A percentile compares a stretch with the other conserved stretches of the same genome.
These are phyloP conservation scores for Iris pallida DNA, from an alignment of 116 monocot genomes.

Conservation along the genomic window DNA sequence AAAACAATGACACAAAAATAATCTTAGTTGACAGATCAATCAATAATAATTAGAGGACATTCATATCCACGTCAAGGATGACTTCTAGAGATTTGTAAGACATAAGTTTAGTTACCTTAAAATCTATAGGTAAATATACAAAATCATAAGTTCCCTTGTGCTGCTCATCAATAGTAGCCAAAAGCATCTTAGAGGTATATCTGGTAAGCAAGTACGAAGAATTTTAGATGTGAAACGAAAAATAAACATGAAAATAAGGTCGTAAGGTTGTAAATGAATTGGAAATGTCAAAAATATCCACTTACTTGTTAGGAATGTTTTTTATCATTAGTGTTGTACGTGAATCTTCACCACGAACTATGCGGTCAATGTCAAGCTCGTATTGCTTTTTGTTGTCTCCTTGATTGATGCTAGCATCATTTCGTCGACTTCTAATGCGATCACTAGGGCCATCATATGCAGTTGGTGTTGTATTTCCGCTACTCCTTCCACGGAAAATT, in stretches of 20 bases:
- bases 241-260: constrained; percentile 4
- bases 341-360: constrained; percentile 50
- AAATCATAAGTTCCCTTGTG: constrained; percentile 92
- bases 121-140: constrained; percentile 93
- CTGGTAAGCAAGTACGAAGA: constrained; percentile 24
- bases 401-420: constrained; percentile 34
- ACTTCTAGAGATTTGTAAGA: too few species aligned
- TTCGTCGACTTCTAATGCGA: constrained; percentile 31
- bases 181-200: constrained; percentile 88
- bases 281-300: neutral
- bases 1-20: constrained; percentile 3
- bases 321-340: constrained; percentile 94
- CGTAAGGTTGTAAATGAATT: neutral
- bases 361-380: constrained; percentile 75
- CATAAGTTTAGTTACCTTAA: constrained; percentile 51
- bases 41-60: constrained; percentile 1
- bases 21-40: neutral
- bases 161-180: constrained; percentile 83
- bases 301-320: constrained; percentile 95
- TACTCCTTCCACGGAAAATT: constrained; percentile 32
- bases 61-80: neutral
- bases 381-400: constrained; percentile 67
- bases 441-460: constrained; percentile 4
- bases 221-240: neutral
- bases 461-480: neutral